Percentiles rank a stretch among this genome's conserved stretches.
Conservation (phyloP, 2,329 filamentous ascomycete genomes). For the Thielaviopsis populi region DNA sequence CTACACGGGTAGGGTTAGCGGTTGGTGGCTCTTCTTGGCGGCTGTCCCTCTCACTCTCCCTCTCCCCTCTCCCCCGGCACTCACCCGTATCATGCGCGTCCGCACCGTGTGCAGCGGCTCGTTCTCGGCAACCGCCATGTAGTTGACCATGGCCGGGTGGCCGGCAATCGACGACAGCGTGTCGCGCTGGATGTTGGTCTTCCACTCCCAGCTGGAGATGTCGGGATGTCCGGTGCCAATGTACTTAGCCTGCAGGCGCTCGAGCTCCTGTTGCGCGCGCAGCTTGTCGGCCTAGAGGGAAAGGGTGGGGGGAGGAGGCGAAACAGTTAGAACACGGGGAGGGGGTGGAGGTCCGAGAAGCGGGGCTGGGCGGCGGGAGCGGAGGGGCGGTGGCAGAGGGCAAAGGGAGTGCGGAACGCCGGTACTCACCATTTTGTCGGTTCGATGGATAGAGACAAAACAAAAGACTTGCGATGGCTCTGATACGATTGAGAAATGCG, state of each 20-base stretch:
- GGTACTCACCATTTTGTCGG: too few relatives aligned
- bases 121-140: conserved; percentile 80
- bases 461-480: too few relatives aligned
- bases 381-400: too few relatives aligned
- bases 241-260: conserved; percentile 89
- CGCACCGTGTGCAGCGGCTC: conserved; percentile 69
- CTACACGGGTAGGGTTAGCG: conserved; percentile 24
- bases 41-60: too few relatives aligned
- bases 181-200: conserved; percentile 87
- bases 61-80: conserved; percentile 18
- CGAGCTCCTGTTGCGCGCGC: conserved; percentile 91
- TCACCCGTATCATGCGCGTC: conserved; percentile 60
- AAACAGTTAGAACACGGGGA: too few relatives aligned
- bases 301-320: neutral
- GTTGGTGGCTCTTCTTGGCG: too few relatives aligned
- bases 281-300: conserved; percentile 74
- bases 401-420: too few relatives aligned
- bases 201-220: conserved; percentile 96
- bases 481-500: neutral
- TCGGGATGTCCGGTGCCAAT: conserved; percentile 92
- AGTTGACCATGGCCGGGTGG: conserved; percentile 74
- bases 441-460: too few relatives aligned
- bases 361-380: too few relatives aligned
- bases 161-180: conserved; percentile 79
- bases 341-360: too few relatives aligned